A percentile compares a stretch with the other conserved stretches of the same genome.
phyloP scores from a whole-genome alignment of 768 basidiomycete genomes.

The Boletus eberwhitei region DNA sequence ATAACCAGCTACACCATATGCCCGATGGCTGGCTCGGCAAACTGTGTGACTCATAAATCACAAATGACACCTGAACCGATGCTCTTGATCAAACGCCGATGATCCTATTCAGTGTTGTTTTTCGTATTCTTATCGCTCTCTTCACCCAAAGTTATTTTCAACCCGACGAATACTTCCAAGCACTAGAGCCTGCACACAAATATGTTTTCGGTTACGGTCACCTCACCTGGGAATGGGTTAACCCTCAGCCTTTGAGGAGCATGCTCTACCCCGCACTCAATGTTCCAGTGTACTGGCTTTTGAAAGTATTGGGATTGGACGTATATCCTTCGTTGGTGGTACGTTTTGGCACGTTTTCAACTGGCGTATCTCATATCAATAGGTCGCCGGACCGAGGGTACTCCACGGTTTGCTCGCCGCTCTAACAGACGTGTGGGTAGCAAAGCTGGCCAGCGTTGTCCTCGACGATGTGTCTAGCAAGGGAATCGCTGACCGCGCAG shows the following conservation, averaged over 20 bases:
- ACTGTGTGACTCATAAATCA: background rate
- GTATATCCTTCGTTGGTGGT: conserved; percentile 56
- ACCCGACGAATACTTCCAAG: conserved; percentile 96
- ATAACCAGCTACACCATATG: conserved; percentile 42
- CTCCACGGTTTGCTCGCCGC: conserved; percentile 77
- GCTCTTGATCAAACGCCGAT: background rate
- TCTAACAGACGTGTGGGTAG: conserved; percentile 73
- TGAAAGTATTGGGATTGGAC: conserved; percentile 58
- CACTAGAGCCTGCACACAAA: conserved; percentile 87
- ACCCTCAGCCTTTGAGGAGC: conserved; percentile 67
- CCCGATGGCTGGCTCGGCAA: conserved; percentile 10
- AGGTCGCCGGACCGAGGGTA: conserved; percentile 75
- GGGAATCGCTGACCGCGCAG: conserved; percentile 27
- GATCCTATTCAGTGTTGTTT: conserved; percentile 37
- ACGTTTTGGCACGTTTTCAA: conserved; percentile 27
- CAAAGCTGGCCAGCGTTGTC: conserved; percentile 53
- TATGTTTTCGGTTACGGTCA: conserved; percentile 89
- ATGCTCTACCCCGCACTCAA: conserved; percentile 81
- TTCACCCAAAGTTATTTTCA: conserved; percentile 86
- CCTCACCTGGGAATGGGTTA: conserved; percentile 95
- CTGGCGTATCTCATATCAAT: background rate
- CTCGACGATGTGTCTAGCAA: conserved; percentile 52
- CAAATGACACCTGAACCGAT: background rate
- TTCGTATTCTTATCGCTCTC: conserved; percentile 63
- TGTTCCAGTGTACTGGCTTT: conserved; percentile 68